phyloP scores from a whole-genome alignment of 345 rosid genomes.

The Bruguiera sexangula region DNA sequence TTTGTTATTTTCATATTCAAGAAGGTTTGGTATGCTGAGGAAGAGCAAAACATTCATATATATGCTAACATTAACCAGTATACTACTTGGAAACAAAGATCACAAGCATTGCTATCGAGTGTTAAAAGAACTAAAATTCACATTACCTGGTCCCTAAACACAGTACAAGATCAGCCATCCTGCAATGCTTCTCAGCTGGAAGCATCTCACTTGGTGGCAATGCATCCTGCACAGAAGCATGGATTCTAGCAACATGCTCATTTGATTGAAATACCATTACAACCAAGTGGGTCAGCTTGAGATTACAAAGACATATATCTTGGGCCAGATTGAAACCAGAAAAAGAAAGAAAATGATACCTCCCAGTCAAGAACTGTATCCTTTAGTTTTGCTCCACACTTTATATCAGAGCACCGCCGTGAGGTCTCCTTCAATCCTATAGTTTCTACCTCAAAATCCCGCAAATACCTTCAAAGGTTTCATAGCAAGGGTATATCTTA shows the following conservation, averaged over 20 bases:
- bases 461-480: slow-evolving; percentile 57
- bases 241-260: slow-evolving; percentile 2
- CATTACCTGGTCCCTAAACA: slow-evolving; percentile 89
- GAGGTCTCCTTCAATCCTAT: slow-evolving; percentile 93
- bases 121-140: neutral
- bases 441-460: slow-evolving; percentile 96
- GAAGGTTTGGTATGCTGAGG: neutral
- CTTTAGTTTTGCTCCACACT: slow-evolving; percentile 78
- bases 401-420: slow-evolving; percentile 60
- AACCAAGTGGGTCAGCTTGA: neutral
- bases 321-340: neutral
- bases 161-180: slow-evolving; percentile 81
- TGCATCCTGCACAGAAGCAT: slow-evolving; percentile 61
- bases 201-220: slow-evolving; percentile 80
- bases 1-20: neutral
- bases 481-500: neutral
- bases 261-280: neutral
- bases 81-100: neutral
- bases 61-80: neutral
- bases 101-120: neutral
- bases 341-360: slow-evolving; percentile 39
- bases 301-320: neutral
- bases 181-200: slow-evolving; percentile 86
- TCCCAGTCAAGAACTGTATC: slow-evolving; percentile 99
- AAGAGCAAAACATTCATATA: neutral